Base-by-base conservation (phyloP, 331 rosid species). In the Phaseolus coccineus region DNA sequence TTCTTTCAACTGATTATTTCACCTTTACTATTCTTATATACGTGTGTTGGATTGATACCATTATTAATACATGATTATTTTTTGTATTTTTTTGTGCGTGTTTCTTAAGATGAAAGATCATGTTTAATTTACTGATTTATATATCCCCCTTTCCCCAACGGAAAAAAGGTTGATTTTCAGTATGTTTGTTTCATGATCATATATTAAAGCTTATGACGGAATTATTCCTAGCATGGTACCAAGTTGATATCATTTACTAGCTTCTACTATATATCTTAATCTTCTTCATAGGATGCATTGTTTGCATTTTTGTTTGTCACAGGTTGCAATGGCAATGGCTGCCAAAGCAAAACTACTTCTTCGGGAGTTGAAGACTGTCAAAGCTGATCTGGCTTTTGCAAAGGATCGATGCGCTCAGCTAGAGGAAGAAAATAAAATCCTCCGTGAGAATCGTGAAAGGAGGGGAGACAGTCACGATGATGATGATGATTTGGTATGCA, bases 271-370 rank as follows among this genome's bases (percentile, higher is more conserved):
- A 12, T 56, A 24, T 50, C 50, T 76, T 64, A 9, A 44, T 52
- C 50, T 79, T 57, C 63, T 47, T 65, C 68, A 6, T 28, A 40
- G 77, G 77, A 72, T 71, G 82, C 80, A 65, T 78, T 33, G 50
- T 89, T 86, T 82, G 61, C 69, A 71, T 59, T 84, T 48, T 76
- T 80, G 39, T 66, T 84, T 81, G 76, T 35, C 58, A 53, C 92
- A 94, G 98, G 98, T 94, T 87, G 97, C 99, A 52, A 95, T 95
- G 99, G 99, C 99, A 69, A 95, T 95, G 99, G 99, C 99, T 81
- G 97, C 99, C 47, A 93, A 95, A 91, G 99, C 99, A 69, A 95
- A 95, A 84, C 89, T 95, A 28, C 97, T 93, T 69, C 99, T 95
- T 82, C 96, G 98, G 76, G 99, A 95, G 92, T 87, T 95, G 88